These are phyloP conservation scores for Elsinoe ampelina DNA, from an alignment of 2,329 filamentous ascomycete genomes.

Conservation along the genomic window DNA sequence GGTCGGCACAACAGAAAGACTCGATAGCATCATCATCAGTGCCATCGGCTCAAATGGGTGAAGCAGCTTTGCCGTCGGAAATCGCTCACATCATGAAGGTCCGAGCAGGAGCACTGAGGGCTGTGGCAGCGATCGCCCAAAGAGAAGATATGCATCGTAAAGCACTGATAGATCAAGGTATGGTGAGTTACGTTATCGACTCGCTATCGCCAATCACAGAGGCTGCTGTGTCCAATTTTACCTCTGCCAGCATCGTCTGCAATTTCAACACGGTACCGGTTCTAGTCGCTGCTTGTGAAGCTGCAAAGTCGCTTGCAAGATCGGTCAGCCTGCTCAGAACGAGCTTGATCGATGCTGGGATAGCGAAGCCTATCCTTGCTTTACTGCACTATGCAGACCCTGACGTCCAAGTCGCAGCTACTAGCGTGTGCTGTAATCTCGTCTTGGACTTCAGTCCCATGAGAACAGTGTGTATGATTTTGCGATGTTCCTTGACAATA, in stretches of 20 bases:
- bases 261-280: constrained; percentile 68
- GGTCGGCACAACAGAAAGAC: constrained; percentile 38
- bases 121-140: constrained; percentile 70
- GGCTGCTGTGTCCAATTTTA: constrained; percentile 25
- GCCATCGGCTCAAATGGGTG: constrained; percentile 45
- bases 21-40: constrained; percentile 14
- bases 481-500: background rate
- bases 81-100: constrained; percentile 62
- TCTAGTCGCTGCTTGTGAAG: constrained; percentile 75
- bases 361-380: constrained; percentile 65
- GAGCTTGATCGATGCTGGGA: constrained; percentile 73
- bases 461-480: constrained; percentile 56
- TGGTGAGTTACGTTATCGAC: constrained; percentile 72
- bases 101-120: constrained; percentile 66
- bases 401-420: constrained; percentile 78
- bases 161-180: constrained; percentile 69
- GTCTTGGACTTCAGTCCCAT: constrained; percentile 85
- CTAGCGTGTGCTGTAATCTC: constrained; percentile 74
- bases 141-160: constrained; percentile 80
- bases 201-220: constrained; percentile 57
- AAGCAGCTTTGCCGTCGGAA: constrained; percentile 52
- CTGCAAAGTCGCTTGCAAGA: constrained; percentile 69
- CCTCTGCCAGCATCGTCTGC: constrained; percentile 18
- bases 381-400: constrained; percentile 66
- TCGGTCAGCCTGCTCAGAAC: constrained; percentile 80